Conservation (phyloP, 1,284 basidiomycete genomes). For the Pseudozyma thailandica region DNA sequence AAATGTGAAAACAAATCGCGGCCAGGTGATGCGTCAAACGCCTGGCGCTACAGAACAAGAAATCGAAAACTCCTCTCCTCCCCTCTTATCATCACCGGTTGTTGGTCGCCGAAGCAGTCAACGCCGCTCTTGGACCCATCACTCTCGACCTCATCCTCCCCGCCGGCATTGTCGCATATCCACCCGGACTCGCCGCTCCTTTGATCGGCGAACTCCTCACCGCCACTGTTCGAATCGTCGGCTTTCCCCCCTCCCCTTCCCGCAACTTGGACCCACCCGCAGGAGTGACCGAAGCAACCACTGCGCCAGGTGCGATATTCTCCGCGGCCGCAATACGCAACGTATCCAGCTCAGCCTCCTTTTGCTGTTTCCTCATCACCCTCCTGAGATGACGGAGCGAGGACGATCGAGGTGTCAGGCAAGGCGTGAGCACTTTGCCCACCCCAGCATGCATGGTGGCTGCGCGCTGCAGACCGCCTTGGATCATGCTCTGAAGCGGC, state of each 20-base stretch:
- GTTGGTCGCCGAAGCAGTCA: conserved; percentile 13
- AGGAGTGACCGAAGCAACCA: conserved; percentile 20
- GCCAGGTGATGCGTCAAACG: too few relatives aligned
- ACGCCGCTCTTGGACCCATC: conserved; percentile 10
- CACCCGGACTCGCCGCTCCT: not conserved
- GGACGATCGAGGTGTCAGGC: conserved; percentile 33
- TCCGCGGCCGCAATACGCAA: conserved; percentile 28
- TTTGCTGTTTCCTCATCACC: conserved; percentile 39
- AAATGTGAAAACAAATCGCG: too few relatives aligned
- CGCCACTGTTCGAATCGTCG: conserved; percentile 25
- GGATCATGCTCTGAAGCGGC: not conserved
- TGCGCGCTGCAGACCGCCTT: conserved; percentile 22
- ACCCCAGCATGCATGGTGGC: conserved; percentile 29
- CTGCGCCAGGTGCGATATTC: conserved; percentile 29
- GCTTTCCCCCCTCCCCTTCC: not conserved
- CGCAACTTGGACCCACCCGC: not conserved
- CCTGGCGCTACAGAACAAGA: conserved; percentile 1
- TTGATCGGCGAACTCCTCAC: not conserved
- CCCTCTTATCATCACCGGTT: conserved; percentile 20
- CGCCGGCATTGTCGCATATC: conserved; percentile 10
- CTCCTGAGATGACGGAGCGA: conserved; percentile 40
- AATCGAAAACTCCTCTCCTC: conserved; percentile 12
- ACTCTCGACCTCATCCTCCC: conserved; percentile 2
- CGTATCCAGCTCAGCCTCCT: conserved; percentile 29
- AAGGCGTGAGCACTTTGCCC: conserved; percentile 14